These are phyloP conservation scores for Aspergillus awamori DNA, from an alignment of 2,329 filamentous ascomycete genomes.

Conservation along the genomic window DNA sequence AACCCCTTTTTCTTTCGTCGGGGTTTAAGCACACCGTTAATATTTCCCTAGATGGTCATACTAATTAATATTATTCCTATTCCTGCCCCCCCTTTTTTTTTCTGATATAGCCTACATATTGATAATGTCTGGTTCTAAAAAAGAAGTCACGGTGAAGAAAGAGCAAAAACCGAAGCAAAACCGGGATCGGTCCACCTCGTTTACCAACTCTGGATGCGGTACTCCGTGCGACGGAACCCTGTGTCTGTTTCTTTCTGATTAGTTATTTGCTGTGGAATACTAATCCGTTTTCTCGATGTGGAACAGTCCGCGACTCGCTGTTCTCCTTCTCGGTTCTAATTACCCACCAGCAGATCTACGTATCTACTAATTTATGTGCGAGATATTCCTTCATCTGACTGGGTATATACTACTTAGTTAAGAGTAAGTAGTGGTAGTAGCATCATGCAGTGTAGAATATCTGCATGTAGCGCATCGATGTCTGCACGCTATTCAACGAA, in stretches of 20 bases:
- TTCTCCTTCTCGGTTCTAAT: background rate
- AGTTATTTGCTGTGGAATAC: background rate
- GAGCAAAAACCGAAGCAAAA: background rate
- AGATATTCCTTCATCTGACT: background rate
- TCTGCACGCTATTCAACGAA: background rate
- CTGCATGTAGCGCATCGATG: background rate
- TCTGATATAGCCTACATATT: background rate
- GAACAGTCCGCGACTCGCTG: background rate
- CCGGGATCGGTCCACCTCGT: constrained; percentile 6
- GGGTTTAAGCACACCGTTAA: background rate
- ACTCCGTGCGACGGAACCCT: constrained; percentile 2
- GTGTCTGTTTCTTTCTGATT: background rate
- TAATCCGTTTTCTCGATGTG: background rate
- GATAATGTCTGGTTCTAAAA: background rate
- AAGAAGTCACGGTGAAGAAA: constrained; percentile 4
- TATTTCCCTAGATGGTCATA: background rate
- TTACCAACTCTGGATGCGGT: background rate
- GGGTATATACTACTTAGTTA: background rate
- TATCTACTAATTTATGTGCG: background rate
- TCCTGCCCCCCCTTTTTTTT: background rate
- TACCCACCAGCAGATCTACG: constrained; percentile 3
- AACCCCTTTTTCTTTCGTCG: background rate
- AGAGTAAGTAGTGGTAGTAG: background rate
- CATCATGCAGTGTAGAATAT: background rate
- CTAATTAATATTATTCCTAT: background rate